These are phyloP conservation scores for Luffa acutangula DNA, from an alignment of 306 rosid genomes.

Conservation along the genomic window DNA sequence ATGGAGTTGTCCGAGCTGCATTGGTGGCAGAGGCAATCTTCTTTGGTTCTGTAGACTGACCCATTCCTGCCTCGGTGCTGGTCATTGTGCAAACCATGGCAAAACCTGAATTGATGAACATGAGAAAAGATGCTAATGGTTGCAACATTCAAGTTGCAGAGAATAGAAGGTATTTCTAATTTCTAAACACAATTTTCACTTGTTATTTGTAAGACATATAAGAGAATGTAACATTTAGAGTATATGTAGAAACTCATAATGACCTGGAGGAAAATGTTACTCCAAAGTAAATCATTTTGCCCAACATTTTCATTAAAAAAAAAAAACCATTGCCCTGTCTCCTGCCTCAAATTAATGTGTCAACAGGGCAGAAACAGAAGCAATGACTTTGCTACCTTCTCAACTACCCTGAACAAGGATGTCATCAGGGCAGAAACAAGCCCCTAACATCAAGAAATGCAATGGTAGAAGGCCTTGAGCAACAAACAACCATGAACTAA, in stretches of 20 bases:
- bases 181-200: background rate
- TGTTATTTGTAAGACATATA: background rate
- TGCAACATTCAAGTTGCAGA: background rate
- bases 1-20: conserved; percentile 16
- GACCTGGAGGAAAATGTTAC: background rate
- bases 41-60: conserved; percentile 16
- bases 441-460: background rate
- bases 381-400: background rate
- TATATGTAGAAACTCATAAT: background rate
- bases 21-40: conserved; percentile 1
- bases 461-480: background rate
- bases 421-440: background rate
- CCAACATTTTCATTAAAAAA: background rate
- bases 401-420: background rate
- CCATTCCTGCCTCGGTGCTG: conserved; percentile 16
- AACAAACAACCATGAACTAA: background rate
- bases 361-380: background rate
- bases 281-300: background rate
- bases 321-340: background rate
- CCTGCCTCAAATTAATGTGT: background rate
- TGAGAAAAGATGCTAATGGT: background rate
- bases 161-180: background rate
- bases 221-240: background rate
- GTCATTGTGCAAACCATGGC: conserved; percentile 11
- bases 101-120: conserved; percentile 6